Base-by-base conservation (phyloP, 305 asterid genomes). In the Fraxinus nigra region DNA sequence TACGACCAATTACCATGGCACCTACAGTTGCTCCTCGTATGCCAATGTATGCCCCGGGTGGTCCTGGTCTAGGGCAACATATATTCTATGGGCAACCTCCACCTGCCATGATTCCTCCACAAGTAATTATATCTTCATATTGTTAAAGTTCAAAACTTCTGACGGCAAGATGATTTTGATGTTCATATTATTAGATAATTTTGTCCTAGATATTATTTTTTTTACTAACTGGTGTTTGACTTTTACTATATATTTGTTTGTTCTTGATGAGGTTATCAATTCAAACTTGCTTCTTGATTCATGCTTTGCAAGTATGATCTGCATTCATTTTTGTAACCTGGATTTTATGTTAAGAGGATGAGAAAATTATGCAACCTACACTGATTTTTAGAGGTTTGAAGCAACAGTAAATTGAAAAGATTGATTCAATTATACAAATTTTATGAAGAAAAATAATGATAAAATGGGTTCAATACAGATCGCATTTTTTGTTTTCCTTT, bases 1-100 rank as follows among this genome's bases (percentile, higher is more conserved):
- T 91, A 89, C 93, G 98, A 75, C 97, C 98, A 43, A 87, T 94
- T 80, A 74, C 95, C 16, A 89, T 97, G 91, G 88, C 90, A 24
- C 93, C 98, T 79, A 54, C 92, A 81, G 94, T 92, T 34, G 86
- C 93, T 76, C 97, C 99, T 87, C 97, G 97, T 28, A 88, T 95
- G 89, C 98, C 98, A 1, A 86, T 97, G 88, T 93, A 87, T 83
- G 77, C 95, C 14, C 95, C 95, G 75, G 97, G 95, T 35, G 98
- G 93, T 86, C 97, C 97, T 70, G 98, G 98, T 84, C 65, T 94
- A 14, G 99, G 99, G 85, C 99, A 96, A 76, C 98, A 91, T 38
- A 90, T 97, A 84, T 94, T 93, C 87, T 97, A 91, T 79, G 98
- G 97, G 76, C 99, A 93, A 79, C 97, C 95, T 72, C 99, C 93